These are phyloP conservation scores for Phytophthora fragariaefolia DNA, from an alignment of 352 stramenopile species.

Conservation along the genomic window DNA sequence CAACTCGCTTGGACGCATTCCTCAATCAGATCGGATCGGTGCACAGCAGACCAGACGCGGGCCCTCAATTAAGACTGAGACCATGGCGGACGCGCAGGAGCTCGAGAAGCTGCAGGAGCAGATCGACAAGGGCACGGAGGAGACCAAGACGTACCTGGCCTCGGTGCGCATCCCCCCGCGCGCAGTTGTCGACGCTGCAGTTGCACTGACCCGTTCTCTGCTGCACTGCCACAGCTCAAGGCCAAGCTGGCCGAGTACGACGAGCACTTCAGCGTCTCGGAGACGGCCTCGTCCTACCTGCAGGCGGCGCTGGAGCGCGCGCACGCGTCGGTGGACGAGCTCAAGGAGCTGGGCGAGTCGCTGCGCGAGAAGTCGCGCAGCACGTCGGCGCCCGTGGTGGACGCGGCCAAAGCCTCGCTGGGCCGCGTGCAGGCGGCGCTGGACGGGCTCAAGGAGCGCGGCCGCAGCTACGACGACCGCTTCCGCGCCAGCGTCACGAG, in stretches of 20 bases:
- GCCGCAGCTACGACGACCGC: slow-evolving; percentile 72
- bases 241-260: slow-evolving; percentile 67
- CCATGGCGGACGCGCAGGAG: slow-evolving; percentile 41
- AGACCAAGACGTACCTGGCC: slow-evolving; percentile 79
- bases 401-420: slow-evolving; percentile 63
- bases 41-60: background rate
- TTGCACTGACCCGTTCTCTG: background rate
- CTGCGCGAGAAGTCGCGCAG: slow-evolving; percentile 63
- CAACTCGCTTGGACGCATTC: too few relatives aligned
- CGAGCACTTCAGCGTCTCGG: slow-evolving; percentile 70
- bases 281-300: slow-evolving; percentile 74
- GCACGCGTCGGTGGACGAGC: slow-evolving; percentile 77
- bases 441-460: slow-evolving; percentile 64
- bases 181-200: too few relatives aligned
- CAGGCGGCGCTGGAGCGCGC: slow-evolving; percentile 68
- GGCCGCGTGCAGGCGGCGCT: slow-evolving; percentile 59
- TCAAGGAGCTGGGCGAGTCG: slow-evolving; percentile 61
- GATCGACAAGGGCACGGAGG: slow-evolving; percentile 70
- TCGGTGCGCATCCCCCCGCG: slow-evolving; percentile 36
- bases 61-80: background rate
- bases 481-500: slow-evolving; percentile 53
- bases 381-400: slow-evolving; percentile 54
- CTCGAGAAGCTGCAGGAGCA: slow-evolving; percentile 73
- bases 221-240: slow-evolving; percentile 45
- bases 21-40: background rate